Conservation (phyloP, 2,329 filamentous ascomycete genomes). For the Trichophyton mentagrophytes region DNA sequence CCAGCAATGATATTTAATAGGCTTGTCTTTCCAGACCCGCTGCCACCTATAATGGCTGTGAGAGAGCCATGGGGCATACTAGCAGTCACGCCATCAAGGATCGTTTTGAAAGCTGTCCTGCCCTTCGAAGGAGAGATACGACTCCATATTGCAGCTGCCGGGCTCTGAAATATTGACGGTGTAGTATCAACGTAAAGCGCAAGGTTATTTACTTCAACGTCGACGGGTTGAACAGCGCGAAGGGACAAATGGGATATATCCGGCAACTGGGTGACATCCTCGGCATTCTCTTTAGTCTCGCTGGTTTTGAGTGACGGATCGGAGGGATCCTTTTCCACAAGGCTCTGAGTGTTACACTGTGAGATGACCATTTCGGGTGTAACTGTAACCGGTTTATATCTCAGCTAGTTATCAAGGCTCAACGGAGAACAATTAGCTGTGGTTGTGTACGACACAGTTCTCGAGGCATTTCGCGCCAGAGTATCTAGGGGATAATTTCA, state of each 20-base stretch:
- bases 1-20: constrained; percentile 59
- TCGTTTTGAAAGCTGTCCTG: constrained; percentile 29
- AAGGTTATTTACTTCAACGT: constrained; percentile 26
- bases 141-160: constrained; percentile 22
- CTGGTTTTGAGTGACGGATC: neutral
- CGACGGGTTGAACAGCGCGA: constrained; percentile 28
- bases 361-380: neutral
- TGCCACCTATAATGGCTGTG: constrained; percentile 63
- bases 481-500: neutral
- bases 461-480: neutral
- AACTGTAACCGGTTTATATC: neutral
- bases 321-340: neutral
- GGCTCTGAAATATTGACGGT: constrained; percentile 23
- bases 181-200: constrained; percentile 24
- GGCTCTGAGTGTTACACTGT: neutral
- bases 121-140: constrained; percentile 16
- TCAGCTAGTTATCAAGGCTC: neutral
- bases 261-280: neutral
- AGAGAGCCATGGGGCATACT: constrained; percentile 53
- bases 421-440: neutral
- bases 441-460: neutral
- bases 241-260: constrained; percentile 23
- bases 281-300: neutral
- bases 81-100: constrained; percentile 52
- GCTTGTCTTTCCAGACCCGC: constrained; percentile 61